Base-by-base conservation (phyloP, 1,139 yeast genomes). In the Pichia kudriavzevii region DNA sequence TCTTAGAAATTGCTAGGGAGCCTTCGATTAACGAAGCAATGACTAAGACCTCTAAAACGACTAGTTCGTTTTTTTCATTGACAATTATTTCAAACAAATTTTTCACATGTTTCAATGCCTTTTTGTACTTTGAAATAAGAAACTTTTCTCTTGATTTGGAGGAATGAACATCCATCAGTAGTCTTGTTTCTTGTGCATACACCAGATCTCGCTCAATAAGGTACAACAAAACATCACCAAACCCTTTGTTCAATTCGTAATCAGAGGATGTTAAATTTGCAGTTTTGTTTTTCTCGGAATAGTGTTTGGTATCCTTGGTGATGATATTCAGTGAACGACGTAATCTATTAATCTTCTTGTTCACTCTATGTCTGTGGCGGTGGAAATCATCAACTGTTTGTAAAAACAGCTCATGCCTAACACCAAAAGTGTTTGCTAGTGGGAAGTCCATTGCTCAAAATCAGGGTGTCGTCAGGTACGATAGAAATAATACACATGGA, bases 141-240 rank as follows among this genome's bases (percentile, higher is more conserved):
- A 81, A 70, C 40, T 67, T 70, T 33, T 64, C 63, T 53, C 66
- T 71, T 34, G 69, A 58, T 22, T 66, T 64, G 6, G 72, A 59
- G 0, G 70, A 59, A 40, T 72, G 71, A 36, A 76, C 67, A 45
- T 78, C 87, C 46, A 76, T 57, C 36, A 68, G 58, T 16, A 69
- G 63, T 44, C 72, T 74, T 39, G 77, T 66, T 55, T 81, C 88
- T 56, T 75, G 66, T 1, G 88, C 81, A 48, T 71, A 74, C 25
- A 84, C 65, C 54, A 78, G 62, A 45, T 80, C 79, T 48, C 91
- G 67, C 55, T 84, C 94, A 1, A 80, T 75, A 9, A 69, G 65
- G 41, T 69, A 60, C 22, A 81, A 61, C 17, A 71, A 55, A 15
- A 81, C 56, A 20, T 59, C 54, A 11, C 75, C 83, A 49, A 58